Conservation (phyloP, 1,139 yeast species). For the Candida sp. region DNA sequence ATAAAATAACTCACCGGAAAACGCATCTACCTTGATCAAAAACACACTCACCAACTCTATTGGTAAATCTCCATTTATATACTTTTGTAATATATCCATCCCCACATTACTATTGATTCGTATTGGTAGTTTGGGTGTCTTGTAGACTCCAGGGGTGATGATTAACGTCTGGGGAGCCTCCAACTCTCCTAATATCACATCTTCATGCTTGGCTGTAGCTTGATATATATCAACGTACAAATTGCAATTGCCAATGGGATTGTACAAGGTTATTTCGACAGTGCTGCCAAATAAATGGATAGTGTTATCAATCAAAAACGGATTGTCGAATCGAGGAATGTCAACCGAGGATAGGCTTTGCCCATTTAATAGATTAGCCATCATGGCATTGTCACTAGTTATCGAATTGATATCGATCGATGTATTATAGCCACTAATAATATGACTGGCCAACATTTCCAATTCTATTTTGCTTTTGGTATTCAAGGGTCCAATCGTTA, state of each 20-base stretch:
- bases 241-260: conserved; percentile 47
- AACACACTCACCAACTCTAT: conserved; percentile 46
- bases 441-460: conserved; percentile 1
- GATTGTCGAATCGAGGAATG: conserved; percentile 13
- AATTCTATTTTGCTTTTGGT: not conserved
- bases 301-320: conserved; percentile 37
- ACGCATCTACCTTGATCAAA: conserved; percentile 31
- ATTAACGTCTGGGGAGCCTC: conserved; percentile 29
- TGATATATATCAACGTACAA: conserved; percentile 34
- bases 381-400: conserved; percentile 9
- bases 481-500: conserved; percentile 1
- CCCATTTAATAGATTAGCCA: conserved; percentile 15
- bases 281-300: conserved; percentile 53
- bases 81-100: conserved; percentile 43
- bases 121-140: conserved; percentile 48
- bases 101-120: conserved; percentile 45
- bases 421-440: not conserved
- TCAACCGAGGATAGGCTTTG: conserved; percentile 10
- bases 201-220: conserved; percentile 47
- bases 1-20: conserved; percentile 37
- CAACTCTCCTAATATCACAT: conserved; percentile 42
- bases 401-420: not conserved
- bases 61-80: conserved; percentile 46
- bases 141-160: conserved; percentile 49
- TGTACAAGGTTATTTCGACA: conserved; percentile 47